A percentile compares a stretch with the other conserved stretches of the same genome.
Conservation (phyloP, 106 monocot species). For the Dendrobium chrysotoxum region DNA sequence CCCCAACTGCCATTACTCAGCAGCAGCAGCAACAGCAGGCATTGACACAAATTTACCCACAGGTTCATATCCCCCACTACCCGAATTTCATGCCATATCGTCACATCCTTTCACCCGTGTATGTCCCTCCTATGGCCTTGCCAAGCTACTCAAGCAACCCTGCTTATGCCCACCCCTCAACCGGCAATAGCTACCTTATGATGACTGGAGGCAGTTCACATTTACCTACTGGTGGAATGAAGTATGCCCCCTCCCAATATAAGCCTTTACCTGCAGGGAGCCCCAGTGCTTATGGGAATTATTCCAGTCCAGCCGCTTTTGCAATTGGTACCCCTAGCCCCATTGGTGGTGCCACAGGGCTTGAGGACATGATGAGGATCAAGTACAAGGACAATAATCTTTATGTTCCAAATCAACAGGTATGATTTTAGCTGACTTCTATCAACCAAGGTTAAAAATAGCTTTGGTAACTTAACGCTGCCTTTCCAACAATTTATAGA, state of each 20-base stretch:
- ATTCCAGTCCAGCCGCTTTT: constrained; percentile 45
- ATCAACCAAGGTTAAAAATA: no score
- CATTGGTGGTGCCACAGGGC: constrained; percentile 35
- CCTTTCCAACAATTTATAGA: not conserved
- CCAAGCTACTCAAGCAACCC: constrained; percentile 64
- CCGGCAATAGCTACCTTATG: constrained; percentile 55
- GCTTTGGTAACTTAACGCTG: not conserved
- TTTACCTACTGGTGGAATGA: constrained; percentile 42
- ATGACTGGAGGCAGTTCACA: constrained; percentile 70
- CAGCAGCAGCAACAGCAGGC: constrained; percentile 55
- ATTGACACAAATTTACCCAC: constrained; percentile 62
- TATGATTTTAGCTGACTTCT: constrained; percentile 8
- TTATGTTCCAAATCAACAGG: constrained; percentile 71
- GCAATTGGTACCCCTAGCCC: constrained; percentile 42
- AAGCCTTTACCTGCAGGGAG: constrained; percentile 54
- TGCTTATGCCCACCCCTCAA: constrained; percentile 66
- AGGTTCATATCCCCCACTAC: constrained; percentile 66
- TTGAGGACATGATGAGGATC: constrained; percentile 60
- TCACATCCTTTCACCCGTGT: constrained; percentile 72
- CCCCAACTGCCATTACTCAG: constrained; percentile 17
- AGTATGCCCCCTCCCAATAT: constrained; percentile 65
- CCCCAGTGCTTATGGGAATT: constrained; percentile 60
- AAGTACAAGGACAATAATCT: constrained; percentile 81
- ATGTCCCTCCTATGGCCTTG: constrained; percentile 73
- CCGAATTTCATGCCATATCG: constrained; percentile 83